Evolutionary conservation across 495 filamentous ascomycete genomes (phyloP), one percentile per base, ranked within the genome.

Genomic region (Talaromyces stipitatus): DNA sequence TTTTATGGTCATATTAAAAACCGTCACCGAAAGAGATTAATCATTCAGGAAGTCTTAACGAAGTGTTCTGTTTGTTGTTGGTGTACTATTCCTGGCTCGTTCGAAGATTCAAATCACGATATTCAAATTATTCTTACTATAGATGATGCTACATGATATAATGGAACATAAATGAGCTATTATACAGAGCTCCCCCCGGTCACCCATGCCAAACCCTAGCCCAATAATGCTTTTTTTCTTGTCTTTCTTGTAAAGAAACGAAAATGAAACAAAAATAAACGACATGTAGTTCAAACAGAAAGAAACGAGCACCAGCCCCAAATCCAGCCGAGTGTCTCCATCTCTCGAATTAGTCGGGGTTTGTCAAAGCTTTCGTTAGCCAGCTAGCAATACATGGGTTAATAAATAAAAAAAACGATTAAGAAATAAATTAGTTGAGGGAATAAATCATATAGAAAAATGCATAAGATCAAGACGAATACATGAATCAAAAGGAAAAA

Each of bases 331-430:
- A 61, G 60, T 64, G 61, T 65, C 53, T 58, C 57, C 60, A 60
- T 41, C 41, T 60, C 59, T 58, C 62, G 52, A 56, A 50, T n/a
- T 27, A 54, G 50, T 51, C 50, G 57, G 36, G 36, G 36, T 41
- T 41, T 41, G 36, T 41, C 58, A 58, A 55, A 66, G 58, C 67
- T 59, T 62, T 68, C 68, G 72, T 70, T 41, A 74, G 63, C 64
- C 66, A 72, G 63, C 62, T 75, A 76, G 65, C 75, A 77, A 74
- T 74, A 73, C 71, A 77, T 66, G 43, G 58, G 64, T 50, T 58
- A 63, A 63, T 60, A 69, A 65, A 54, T 52, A 52, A 12, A 20
- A 50, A 50, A 38, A n/a, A 5, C 33, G 51, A 57, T 57, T 56
- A 60, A 60, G 52, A 61, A 36, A 11, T 55, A 43, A 56, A 27